Evolutionary conservation across 2,329 filamentous ascomycete genomes (phyloP).

Genomic region (Ophiocordyceps sinensis): DNA sequence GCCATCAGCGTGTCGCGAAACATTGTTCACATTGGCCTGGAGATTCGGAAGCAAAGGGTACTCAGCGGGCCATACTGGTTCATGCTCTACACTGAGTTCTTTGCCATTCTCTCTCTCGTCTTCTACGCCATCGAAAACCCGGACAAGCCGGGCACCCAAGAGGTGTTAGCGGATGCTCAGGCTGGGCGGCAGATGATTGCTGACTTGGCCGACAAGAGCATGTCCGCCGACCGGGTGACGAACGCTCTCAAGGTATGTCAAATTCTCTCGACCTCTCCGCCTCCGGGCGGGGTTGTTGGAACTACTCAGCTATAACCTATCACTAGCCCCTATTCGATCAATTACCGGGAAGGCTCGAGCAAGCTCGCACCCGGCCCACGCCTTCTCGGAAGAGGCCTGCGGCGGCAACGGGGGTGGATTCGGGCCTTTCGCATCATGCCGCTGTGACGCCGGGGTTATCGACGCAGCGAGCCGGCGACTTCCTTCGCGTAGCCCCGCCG

Average conservation of each 20-base stretch:
- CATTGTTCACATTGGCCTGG: slow-evolving; percentile 65
- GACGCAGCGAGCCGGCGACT: slow-evolving; percentile 19
- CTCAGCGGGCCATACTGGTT: slow-evolving; percentile 82
- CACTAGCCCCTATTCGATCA: slow-evolving; percentile 66
- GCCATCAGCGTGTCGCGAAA: slow-evolving; percentile 51
- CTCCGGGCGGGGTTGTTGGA: too few relatives aligned
- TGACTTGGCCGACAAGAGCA: slow-evolving; percentile 65
- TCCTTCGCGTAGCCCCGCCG: slow-evolving; percentile 15
- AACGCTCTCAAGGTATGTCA: slow-evolving; percentile 51
- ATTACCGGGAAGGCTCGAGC: slow-evolving; percentile 58
- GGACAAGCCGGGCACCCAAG: slow-evolving; percentile 56
- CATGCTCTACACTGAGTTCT: slow-evolving; percentile 72
- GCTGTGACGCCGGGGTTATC: slow-evolving; percentile 16
- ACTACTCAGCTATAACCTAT: neutral
- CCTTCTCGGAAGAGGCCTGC: slow-evolving; percentile 43
- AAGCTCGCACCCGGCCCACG: slow-evolving; percentile 21
- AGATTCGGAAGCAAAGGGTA: slow-evolving; percentile 60
- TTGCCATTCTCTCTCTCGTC: slow-evolving; percentile 63
- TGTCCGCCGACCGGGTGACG: slow-evolving; percentile 80
- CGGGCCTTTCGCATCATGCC: slow-evolving; percentile 15
- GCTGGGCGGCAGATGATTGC: slow-evolving; percentile 74
- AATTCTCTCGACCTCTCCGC: neutral
- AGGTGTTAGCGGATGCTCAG: slow-evolving; percentile 72
- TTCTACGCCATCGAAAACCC: slow-evolving; percentile 74
- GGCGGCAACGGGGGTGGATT: slow-evolving; percentile 22